phyloP scores from a whole-genome alignment of 768 basidiomycete genomes.

The Psilocybe azurescens region DNA sequence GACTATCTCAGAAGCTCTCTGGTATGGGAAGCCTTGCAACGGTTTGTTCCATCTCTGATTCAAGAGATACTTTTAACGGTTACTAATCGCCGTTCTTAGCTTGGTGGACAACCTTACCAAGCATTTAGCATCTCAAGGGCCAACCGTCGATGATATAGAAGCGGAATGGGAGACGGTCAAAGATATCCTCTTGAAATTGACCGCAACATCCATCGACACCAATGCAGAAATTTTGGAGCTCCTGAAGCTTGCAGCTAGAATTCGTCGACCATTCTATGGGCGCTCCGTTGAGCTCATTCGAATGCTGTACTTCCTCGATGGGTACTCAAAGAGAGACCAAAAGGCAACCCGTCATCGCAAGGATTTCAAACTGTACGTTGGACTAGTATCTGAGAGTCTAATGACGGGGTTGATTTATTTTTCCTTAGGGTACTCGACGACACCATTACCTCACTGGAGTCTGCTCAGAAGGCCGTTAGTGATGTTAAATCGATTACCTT shows the following conservation, averaged over 20 bases:
- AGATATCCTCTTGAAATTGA: slow-evolving; percentile 14
- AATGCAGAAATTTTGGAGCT: slow-evolving; percentile 22
- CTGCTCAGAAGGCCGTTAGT: slow-evolving; percentile 8
- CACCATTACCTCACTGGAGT: slow-evolving; percentile 8
- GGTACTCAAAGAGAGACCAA: slow-evolving; percentile 7
- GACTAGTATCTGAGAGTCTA: neutral
- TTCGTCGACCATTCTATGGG: slow-evolving; percentile 26
- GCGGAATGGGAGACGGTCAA: slow-evolving; percentile 12
- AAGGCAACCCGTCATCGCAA: slow-evolving; percentile 2
- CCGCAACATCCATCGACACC: slow-evolving; percentile 11
- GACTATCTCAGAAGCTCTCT: slow-evolving; percentile 15
- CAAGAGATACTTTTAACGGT: neutral
- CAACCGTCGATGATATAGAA: slow-evolving; percentile 9
- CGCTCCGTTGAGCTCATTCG: slow-evolving; percentile 25
- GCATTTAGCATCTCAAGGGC: neutral
- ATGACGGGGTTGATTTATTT: no score
- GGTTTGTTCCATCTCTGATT: slow-evolving; percentile 2
- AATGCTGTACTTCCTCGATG: slow-evolving; percentile 22
- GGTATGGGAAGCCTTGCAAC: slow-evolving; percentile 20
- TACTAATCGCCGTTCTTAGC: neutral
- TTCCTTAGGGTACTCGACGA: slow-evolving; percentile 6
- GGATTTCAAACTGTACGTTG: slow-evolving; percentile 11
- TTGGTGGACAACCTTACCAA: neutral
- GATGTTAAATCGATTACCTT: slow-evolving; percentile 12
- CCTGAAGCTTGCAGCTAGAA: slow-evolving; percentile 20